Evolutionary conservation across 768 basidiomycete species (phyloP), one percentile per base, ranked within the genome.

Genomic region (Calocera viscosa): DNA sequence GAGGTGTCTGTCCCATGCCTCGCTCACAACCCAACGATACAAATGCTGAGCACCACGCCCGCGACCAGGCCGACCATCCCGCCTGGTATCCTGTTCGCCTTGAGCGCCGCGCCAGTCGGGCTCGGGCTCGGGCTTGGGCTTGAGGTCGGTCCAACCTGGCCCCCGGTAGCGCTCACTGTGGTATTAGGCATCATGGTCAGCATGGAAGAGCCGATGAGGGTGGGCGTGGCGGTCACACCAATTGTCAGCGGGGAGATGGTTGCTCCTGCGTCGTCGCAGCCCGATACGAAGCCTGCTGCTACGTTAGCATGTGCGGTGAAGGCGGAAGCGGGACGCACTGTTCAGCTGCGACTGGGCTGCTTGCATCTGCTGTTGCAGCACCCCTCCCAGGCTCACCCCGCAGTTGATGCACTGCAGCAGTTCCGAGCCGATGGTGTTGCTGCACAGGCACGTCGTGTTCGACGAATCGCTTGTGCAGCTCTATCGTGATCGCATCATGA

Each of bases 271-370:
- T 12, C 11, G 26, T 12, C 11, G 19, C 53, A 60, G 53, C 53
- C 53, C 3, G 53, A 60, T 10, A 60, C 53, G 53, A 60, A 60
- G 53, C 53, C 53, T 60, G 53, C 2, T 60, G 5, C 14, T 2
- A 7, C 16, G 53, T 60, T 10, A 60, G 24, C 49, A 16, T 26
- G 14, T 7, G 53, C 2, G 24, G 30, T 19, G 8, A 5, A 16
- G 19, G 26, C 7, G 30, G 53, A 32, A 60, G 26, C 14, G 53
- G 14, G 53, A 60, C 53, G 53, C 30, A 60, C 53, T 60, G 30
- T 60, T 32, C 53, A 60, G 53, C 53, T 60, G 53, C 11, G 26
- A 28, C 53, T 60, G 53, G 26, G 53, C 53, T 5, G 53, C 53
- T 19, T 60, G 53, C 26, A 60, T 32, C 30, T 60, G 53, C 26